Base-by-base conservation (phyloP, 2,329 filamentous ascomycete species). In the Beauveria bassiana region DNA sequence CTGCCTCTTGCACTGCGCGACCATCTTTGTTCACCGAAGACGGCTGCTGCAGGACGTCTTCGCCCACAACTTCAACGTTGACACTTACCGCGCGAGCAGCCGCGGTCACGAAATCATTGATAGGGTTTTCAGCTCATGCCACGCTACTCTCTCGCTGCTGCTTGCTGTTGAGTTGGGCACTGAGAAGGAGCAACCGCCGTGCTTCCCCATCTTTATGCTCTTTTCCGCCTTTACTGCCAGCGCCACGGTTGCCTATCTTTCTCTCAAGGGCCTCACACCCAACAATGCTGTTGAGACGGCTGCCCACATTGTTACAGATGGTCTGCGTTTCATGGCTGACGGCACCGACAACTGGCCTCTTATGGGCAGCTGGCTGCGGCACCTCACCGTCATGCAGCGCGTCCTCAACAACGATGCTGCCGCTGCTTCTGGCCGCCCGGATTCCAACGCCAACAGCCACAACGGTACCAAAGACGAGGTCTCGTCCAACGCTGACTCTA, bases 161-260 rank as follows among this genome's bases (percentile, higher is more conserved):
- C 75, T 78, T 4, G 79, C 82, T 1, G 78, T 86, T 3, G 83
- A 86, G 70, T 71, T 76, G 12, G 81, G 82, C 10, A 75, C 79
- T 1, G 82, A 86, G 58, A 85, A 85, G 73, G 81, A 85, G 59
- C 75, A 77, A 26, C 76, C 80, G n/a, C 74, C 81, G n/a, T 84
- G 80, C 70, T 84, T 85, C 71, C 83, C 83, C 43, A 82, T 86
- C 60, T 84, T 85, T 64, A 86, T 86, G 83, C 75, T 86, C 14
- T 86, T 86, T 69, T 82, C 83, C 0, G 80, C 82, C 56, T 86
- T 86, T 64, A 85, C 82, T 0, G 81, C 83, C 2, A 82, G 82
- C 64, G 83, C 83, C 2, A 86, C 83, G 1, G 80, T 85, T 1
- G 83, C 83, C 14, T 86, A 85, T 70, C 76, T 86, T 34, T 84